Conservation (phyloP, 805 yeast genomes). For the Jamesozyma jinghongensis region DNA sequence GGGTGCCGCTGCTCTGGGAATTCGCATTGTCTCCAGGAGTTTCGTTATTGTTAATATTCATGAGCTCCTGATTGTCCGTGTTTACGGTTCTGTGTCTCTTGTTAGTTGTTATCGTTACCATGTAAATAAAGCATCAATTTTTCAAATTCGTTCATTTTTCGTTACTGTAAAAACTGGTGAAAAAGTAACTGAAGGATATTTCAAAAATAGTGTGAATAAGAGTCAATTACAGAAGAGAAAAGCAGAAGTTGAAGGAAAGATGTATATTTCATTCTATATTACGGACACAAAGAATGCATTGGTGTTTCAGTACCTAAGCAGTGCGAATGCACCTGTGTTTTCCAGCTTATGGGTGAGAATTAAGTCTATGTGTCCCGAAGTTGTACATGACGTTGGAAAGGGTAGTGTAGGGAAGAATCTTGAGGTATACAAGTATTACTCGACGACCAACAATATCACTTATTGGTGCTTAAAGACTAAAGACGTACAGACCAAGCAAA, state of each 20-base stretch:
- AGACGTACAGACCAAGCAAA: constrained; percentile 1
- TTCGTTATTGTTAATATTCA: constrained; percentile 3
- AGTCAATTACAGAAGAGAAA: neutral
- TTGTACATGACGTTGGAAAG: constrained; percentile 3
- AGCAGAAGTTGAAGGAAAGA: constrained; percentile 2
- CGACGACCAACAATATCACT: constrained; percentile 15
- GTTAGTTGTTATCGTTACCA: neutral
- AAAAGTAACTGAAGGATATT: neutral
- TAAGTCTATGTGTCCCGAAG: constrained; percentile 17
- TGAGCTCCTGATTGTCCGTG: too few species aligned
- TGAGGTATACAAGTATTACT: constrained; percentile 18
- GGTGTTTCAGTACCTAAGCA: constrained; percentile 23
- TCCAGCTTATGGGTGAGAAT: constrained; percentile 17
- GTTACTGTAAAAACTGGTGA: neutral
- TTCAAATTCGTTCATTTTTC: too few species aligned
- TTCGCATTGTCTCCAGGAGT: neutral
- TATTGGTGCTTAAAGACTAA: constrained; percentile 20
- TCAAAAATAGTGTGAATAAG: too few species aligned
- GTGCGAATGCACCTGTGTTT: constrained; percentile 24
- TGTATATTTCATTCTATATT: constrained; percentile 26
- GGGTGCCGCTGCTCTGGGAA: neutral
- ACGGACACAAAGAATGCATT: constrained; percentile 19
- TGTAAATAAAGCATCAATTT: neutral
- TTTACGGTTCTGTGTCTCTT: neutral
- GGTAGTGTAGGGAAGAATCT: constrained; percentile 15